Evolutionary conservation across 2,329 filamentous ascomycete species (phyloP).

Genomic region (Mycosphaerelloides madeirae): DNA sequence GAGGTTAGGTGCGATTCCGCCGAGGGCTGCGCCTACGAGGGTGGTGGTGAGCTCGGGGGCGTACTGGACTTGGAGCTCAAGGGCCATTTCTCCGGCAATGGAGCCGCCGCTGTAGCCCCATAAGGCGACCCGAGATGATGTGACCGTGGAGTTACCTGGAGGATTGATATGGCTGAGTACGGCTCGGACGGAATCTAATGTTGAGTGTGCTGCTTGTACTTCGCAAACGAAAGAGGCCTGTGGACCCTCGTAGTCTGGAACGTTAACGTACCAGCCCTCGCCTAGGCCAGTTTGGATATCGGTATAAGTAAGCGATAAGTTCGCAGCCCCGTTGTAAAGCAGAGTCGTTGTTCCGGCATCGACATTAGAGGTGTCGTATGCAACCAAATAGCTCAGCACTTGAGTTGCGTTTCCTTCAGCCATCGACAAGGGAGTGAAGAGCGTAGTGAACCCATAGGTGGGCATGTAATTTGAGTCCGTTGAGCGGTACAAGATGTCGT

Average conservation of each 20-base stretch:
- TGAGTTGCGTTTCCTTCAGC: background rate
- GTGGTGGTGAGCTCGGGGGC: slow-evolving; percentile 25
- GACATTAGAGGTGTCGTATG: slow-evolving; percentile 34
- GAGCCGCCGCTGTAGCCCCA: slow-evolving; percentile 54
- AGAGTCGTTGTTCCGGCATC: slow-evolving; percentile 37
- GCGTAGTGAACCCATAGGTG: slow-evolving; percentile 21
- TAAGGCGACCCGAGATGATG: slow-evolving; percentile 1
- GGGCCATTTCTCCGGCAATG: slow-evolving; percentile 45
- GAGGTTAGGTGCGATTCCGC: slow-evolving; percentile 30
- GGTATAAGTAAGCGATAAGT: background rate
- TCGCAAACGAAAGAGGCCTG: slow-evolving; percentile 23
- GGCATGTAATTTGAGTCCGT: slow-evolving; percentile 18
- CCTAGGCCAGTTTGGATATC: too few relatives aligned
- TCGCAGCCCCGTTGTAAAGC: slow-evolving; percentile 19
- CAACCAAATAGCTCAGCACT: slow-evolving; percentile 22
- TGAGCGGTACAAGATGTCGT: slow-evolving; percentile 23
- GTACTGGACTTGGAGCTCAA: slow-evolving; percentile 24
- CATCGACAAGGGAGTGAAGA: slow-evolving; percentile 13
- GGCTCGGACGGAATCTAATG: slow-evolving; percentile 27
- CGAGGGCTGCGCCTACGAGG: slow-evolving; percentile 36
- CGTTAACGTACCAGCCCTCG: slow-evolving; percentile 23
- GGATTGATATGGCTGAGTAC: slow-evolving; percentile 14
- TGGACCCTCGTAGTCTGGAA: slow-evolving; percentile 27
- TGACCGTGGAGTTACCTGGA: slow-evolving; percentile 32
- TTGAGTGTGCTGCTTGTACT: slow-evolving; percentile 22